Evolutionary conservation across 2,329 filamentous ascomycete species (phyloP).

Genomic region (Septoria linicola): DNA sequence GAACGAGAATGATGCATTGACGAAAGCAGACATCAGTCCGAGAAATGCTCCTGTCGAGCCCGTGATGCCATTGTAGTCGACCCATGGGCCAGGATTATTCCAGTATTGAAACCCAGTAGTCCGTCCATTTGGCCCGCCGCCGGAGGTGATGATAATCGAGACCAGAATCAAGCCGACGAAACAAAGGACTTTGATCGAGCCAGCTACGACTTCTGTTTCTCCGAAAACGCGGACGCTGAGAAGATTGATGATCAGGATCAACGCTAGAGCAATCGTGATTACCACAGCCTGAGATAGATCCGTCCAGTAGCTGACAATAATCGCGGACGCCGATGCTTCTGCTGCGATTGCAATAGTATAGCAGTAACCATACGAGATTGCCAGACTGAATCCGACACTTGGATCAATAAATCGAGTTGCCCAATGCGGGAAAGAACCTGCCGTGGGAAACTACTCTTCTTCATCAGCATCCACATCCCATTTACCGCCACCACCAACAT

Average conservation of each 20-base stretch:
- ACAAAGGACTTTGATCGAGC: conserved; percentile 39
- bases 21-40: conserved; percentile 26
- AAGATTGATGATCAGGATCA: conserved; percentile 26
- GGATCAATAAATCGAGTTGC: conserved; percentile 37
- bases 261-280: conserved; percentile 28
- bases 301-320: conserved; percentile 30
- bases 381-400: conserved; percentile 37
- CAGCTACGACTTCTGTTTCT: conserved; percentile 24
- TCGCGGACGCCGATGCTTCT: conserved; percentile 32
- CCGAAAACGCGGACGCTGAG: conserved; percentile 30
- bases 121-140: conserved; percentile 40
- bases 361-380: conserved; percentile 37
- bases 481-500: neutral
- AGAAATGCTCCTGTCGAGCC: conserved; percentile 37
- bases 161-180: conserved; percentile 42
- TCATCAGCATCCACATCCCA: too few species aligned
- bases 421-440: conserved; percentile 35
- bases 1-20: conserved; percentile 50
- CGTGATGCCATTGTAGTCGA: conserved; percentile 29
- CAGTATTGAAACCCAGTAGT: conserved; percentile 26
- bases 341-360: conserved; percentile 29
- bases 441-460: conserved; percentile 24
- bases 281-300: conserved; percentile 27
- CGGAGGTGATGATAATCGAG: conserved; percentile 41
- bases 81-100: conserved; percentile 33